These are phyloP conservation scores for Penicillium concentricum DNA, from an alignment of 2,329 filamentous ascomycete genomes.

Conservation along the genomic window DNA sequence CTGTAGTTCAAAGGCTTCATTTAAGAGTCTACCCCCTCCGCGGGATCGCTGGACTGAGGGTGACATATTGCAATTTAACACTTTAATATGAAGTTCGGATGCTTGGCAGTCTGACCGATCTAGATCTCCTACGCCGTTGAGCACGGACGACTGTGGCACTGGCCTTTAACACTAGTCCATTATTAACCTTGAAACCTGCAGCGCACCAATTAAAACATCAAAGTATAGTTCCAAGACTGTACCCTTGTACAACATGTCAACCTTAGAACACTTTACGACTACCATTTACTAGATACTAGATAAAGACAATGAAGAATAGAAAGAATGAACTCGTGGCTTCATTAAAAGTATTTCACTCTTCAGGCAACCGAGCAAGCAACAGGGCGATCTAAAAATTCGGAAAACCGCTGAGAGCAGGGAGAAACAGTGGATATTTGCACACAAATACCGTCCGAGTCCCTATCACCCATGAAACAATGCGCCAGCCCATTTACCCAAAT, in stretches of 20 bases:
- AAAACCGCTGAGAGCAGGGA: conserved; percentile 6
- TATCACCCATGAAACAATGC: conserved; percentile 10
- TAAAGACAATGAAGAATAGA: background rate
- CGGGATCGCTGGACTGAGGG: too few species aligned
- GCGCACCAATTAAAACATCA: conserved; percentile 1
- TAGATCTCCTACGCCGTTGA: background rate
- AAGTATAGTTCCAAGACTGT: background rate
- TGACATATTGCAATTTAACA: too few species aligned
- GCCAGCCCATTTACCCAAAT: conserved; percentile 15
- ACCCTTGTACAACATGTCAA: background rate
- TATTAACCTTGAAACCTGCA: background rate
- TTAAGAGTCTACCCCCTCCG: background rate
- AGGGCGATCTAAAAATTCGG: conserved; percentile 9
- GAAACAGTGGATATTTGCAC: conserved; percentile 1
- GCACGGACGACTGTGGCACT: conserved; percentile 2
- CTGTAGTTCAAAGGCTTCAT: background rate
- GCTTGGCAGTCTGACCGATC: background rate
- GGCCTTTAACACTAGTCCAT: conserved; percentile 1
- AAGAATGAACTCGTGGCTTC: conserved; percentile 13
- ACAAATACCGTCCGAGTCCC: background rate
- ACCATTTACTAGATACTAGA: background rate
- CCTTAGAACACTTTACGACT: background rate
- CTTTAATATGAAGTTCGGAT: background rate
- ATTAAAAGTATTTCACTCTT: conserved; percentile 10
- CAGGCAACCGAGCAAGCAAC: conserved; percentile 3